Base-by-base conservation (phyloP, 75 land plant genomes). In the Picea glauca region DNA sequence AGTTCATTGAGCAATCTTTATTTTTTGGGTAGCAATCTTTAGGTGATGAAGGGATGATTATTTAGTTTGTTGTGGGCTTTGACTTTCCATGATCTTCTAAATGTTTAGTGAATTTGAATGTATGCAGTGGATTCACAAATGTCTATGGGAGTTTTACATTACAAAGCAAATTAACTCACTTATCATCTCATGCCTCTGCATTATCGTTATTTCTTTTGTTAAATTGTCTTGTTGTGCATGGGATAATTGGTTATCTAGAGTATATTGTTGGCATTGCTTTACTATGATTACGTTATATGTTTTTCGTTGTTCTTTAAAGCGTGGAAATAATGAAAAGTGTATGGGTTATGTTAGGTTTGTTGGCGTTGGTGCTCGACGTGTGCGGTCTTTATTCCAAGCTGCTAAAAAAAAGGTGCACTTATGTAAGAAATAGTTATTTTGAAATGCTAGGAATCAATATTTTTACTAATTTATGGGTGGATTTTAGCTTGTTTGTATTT, bases 291-390 rank as follows among this genome's bases (percentile, higher is more conserved):
- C 8, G 31, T 63, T 33, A 15, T n/a, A 75, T 75, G 76, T 13
- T 50, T 58, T 54, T 33, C 30, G 17, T 17, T 40, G n/a, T 70
- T 43, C 13, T 70, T 70, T 43, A 23, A 43, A 43, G 43, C 13
- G 8, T 18, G 21, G 8, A 38, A 2, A 18, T 70, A n/a, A 43
- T 33, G 21, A 70, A 70, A 70, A 70, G 13, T 50, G 56, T 50
- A 8, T 50, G 56, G 11, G 56, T 1, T 50, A 50, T 50, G 9
- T 50, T 89, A 98, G 99, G 99, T 98, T 98, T 98, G 99, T 98
- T 70, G 99, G 99, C 1, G 99, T 98, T 81, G 99, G 99, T 78
- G 99, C 99, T 78, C 92, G 99, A n/a, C 98, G 99, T 79, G 99
- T 98, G 72, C 87, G 99, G 62, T 87, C 99, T 9, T 84, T 98